Evolutionary conservation across 2,329 filamentous ascomycete genomes (phyloP).

Genomic region (Diaporthe aspalathi): DNA sequence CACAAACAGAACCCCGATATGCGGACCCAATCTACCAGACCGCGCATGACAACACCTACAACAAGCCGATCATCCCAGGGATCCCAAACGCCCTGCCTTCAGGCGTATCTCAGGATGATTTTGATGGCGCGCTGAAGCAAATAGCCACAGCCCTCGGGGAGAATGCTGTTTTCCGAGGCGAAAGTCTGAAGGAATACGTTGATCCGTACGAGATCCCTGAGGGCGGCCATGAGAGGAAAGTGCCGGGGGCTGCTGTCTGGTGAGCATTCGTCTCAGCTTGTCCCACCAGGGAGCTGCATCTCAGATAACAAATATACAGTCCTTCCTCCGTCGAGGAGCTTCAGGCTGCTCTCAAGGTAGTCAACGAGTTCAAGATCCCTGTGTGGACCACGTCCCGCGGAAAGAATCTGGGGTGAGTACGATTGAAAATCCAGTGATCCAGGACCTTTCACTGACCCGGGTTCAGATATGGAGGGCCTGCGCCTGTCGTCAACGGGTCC

Average conservation of each 20-base stretch:
- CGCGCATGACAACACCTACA: conserved; percentile 55
- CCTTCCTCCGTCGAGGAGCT: conserved; percentile 48
- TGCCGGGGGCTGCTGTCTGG: conserved; percentile 58
- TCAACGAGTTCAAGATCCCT: conserved; percentile 50
- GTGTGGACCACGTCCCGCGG: conserved; percentile 50
- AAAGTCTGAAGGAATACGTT: conserved; percentile 56
- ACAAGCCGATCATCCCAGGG: conserved; percentile 51
- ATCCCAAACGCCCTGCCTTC: conserved; percentile 54
- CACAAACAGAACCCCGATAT: conserved; percentile 44
- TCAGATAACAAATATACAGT: conserved; percentile 40
- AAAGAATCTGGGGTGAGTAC: conserved; percentile 56
- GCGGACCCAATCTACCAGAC: conserved; percentile 54
- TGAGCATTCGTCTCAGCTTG: conserved; percentile 39
- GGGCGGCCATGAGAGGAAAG: conserved; percentile 50
- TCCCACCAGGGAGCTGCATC: not conserved
- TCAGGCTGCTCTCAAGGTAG: conserved; percentile 48
- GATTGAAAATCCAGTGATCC: too few species aligned
- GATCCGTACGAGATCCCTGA: conserved; percentile 60
- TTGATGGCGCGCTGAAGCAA: conserved; percentile 51
- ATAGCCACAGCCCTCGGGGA: conserved; percentile 51
- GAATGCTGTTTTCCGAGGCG: conserved; percentile 53
- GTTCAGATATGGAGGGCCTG: conserved; percentile 60
- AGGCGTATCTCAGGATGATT: conserved; percentile 51
- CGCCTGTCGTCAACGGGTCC: conserved; percentile 57
- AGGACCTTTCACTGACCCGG: not conserved